phyloP scores from a whole-genome alignment of 192 early-diverging fungal genomes.

The Coemansia pectinata region DNA sequence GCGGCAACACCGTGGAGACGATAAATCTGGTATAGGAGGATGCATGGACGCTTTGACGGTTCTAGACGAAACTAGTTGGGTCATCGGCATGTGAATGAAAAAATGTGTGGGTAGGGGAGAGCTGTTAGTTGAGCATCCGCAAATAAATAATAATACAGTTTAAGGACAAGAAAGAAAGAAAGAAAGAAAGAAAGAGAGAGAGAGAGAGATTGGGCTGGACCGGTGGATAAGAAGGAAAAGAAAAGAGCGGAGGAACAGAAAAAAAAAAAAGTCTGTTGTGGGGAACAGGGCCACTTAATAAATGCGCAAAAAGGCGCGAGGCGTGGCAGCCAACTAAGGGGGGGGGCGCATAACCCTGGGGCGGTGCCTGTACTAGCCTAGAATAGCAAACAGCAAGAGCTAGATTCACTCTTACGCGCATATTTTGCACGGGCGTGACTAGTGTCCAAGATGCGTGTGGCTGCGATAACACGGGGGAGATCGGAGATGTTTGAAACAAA shows the following conservation, averaged over 20 bases:
- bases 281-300: neutral
- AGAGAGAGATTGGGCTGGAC: constrained; percentile 1
- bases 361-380: neutral
- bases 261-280: neutral
- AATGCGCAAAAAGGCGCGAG: neutral
- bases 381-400: neutral
- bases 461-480: neutral
- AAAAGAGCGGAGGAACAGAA: neutral
- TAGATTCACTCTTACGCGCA: neutral
- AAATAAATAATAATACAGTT: neutral
- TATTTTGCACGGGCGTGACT: neutral
- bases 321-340: neutral
- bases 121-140: constrained; percentile 6
- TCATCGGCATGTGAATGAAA: constrained; percentile 4
- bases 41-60: constrained; percentile 1
- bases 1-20: constrained; percentile 25
- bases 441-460: neutral
- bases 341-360: neutral
- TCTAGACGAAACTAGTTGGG: neutral
- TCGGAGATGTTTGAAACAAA: neutral
- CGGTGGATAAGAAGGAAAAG: neutral
- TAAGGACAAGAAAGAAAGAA: neutral
- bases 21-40: neutral
- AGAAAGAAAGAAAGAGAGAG: neutral
- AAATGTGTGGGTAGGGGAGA: neutral